Base-by-base conservation (phyloP, 176 grass and related monocot genomes). In the Triticum dicoccoides region DNA sequence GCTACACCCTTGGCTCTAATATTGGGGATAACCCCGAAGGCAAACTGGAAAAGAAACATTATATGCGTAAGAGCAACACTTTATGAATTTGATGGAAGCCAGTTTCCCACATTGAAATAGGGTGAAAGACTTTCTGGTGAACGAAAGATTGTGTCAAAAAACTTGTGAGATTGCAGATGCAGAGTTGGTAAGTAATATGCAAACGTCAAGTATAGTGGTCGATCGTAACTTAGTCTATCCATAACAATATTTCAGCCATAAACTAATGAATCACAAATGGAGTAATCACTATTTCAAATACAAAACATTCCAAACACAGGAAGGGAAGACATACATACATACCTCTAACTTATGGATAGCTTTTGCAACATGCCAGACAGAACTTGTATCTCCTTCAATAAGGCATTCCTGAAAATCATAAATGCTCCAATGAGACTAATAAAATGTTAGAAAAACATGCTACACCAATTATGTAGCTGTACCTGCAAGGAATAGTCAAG, bases 271-370 rank as follows among this genome's bases (percentile, higher is more conserved):
- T 73, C 65, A n/a, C 54, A 54, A 65, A 80, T 73, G 29, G 11
- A 24, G 39, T 34, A 42, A 68, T 21, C 24, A 47, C 79, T 45
- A 76, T 33, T 76, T 81, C 18, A 52, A 51, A 47, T 64, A 76
- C 30, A 56, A 39, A 80, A 65, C 49, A 47, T 59, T 14, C 12
- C 29, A 83, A 78, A 61, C 69, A 47, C 5, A 79, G 69, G 15
- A 78, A 51, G 18, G 27, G 17, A 77, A 80, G 47, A 70, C 30
- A 85, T 21, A 23, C 30, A 77, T 21, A 23, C 71, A 61, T 92
- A 98, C 96, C 96, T 98, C 93, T 83, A 98, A 68, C 62, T 91
- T 96, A 87, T 98, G 96, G 84, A 98, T 96, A 52, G 96, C 91
- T 91, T 98, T 94, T 82, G 96, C 96, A 78, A 96, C 90, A 80